Conservation (phyloP, 495 filamentous ascomycete genomes). For the Filosporella fistucella region DNA sequence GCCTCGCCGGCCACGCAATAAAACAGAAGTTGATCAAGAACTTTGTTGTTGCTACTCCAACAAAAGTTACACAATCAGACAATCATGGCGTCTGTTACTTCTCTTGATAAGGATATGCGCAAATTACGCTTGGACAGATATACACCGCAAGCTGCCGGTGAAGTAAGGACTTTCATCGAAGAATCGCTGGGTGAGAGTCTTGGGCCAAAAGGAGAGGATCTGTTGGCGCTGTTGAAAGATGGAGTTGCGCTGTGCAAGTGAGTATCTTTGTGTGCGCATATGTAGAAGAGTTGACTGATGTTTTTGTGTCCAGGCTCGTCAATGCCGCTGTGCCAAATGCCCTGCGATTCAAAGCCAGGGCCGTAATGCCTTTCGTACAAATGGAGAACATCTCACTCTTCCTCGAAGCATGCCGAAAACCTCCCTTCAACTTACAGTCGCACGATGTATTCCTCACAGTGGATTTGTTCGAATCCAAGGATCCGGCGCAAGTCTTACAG, state of each 20-base stretch:
- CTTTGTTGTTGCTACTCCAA: too few species aligned
- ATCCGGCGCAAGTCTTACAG: conserved; percentile 93
- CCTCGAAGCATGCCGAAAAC: conserved; percentile 76
- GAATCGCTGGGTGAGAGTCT: conserved; percentile 70
- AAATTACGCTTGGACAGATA: conserved; percentile 90
- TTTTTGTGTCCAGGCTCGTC: conserved; percentile 55
- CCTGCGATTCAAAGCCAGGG: conserved; percentile 18
- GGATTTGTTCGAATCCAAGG: conserved; percentile 93
- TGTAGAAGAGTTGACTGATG: conserved; percentile 3
- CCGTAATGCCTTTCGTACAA: conserved; percentile 90
- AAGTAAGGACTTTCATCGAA: conserved; percentile 85
- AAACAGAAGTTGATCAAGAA: not conserved
- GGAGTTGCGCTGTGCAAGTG: conserved; percentile 91
- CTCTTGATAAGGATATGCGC: conserved; percentile 92
- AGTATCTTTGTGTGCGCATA: conserved; percentile 18
- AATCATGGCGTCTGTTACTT: conserved; percentile 88
- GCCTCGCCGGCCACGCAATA: conserved; percentile 17
- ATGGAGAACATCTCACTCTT: conserved; percentile 99
- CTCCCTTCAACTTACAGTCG: conserved; percentile 80
- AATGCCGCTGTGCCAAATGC: conserved; percentile 66
- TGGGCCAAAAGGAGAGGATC: conserved; percentile 56
- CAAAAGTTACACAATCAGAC: conserved; percentile 13
- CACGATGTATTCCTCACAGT: conserved; percentile 98
- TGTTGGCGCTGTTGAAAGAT: conserved; percentile 84
- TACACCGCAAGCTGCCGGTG: conserved; percentile 85